Conservation (phyloP, 208 protist species). For the Leishmania aethiopica region DNA sequence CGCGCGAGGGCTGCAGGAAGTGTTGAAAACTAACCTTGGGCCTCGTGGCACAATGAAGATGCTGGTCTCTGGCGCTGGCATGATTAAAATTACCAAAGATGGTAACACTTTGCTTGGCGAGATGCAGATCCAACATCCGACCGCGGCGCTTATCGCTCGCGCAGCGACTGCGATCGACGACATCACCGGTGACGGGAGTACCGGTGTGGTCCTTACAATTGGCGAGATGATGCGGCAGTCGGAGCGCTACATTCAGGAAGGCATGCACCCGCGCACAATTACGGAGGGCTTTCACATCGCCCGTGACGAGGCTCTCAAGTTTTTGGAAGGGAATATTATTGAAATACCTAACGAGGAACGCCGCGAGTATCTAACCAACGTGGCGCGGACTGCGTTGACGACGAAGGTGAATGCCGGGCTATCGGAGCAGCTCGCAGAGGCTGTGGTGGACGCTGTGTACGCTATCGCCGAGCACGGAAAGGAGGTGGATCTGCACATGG, state of each 20-base stretch:
- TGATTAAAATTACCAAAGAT: conserved; percentile 99
- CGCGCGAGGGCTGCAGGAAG: conserved; percentile 97
- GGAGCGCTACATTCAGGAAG: conserved; percentile 98
- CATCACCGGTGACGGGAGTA: conserved; percentile 99
- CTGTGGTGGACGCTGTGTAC: conserved; percentile 97
- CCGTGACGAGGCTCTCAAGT: conserved; percentile 92
- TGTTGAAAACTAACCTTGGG: conserved; percentile 99
- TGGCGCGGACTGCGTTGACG: conserved; percentile 95
- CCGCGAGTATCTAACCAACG: conserved; percentile 94
- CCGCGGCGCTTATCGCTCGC: conserved; percentile 98
- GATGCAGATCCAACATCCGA: conserved; percentile 99
- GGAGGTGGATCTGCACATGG: conserved; percentile 98
- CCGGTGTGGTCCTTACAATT: conserved; percentile 98
- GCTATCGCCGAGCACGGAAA: conserved; percentile 83
- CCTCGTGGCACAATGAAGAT: conserved; percentile 99
- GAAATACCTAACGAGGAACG: conserved; percentile 65
- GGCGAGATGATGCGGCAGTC: conserved; percentile 99
- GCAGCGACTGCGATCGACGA: conserved; percentile 99
- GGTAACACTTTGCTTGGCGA: conserved; percentile 99
- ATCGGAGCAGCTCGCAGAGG: conserved; percentile 88
- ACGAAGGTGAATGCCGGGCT: conserved; percentile 94
- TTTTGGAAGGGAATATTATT: conserved; percentile 78
- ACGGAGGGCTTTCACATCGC: conserved; percentile 98
- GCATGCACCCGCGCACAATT: conserved; percentile 98
- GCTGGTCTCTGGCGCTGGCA: conserved; percentile 98